Evolutionary conservation across 371 early-diverging fungal species (phyloP).

Genomic region (Mucor plumbeus): DNA sequence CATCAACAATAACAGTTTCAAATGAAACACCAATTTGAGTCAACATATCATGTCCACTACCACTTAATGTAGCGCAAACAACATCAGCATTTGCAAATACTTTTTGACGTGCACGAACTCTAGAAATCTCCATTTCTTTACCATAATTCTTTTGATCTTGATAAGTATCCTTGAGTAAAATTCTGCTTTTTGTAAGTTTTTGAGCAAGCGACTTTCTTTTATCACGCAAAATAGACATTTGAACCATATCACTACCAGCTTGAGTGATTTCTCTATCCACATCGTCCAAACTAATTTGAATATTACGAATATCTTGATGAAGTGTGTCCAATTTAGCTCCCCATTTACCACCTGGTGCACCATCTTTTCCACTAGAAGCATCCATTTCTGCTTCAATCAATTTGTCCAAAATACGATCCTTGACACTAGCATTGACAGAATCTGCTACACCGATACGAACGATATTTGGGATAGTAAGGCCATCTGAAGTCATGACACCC

Average conservation of each 20-base stretch:
- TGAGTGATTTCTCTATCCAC: slow-evolving; percentile 55
- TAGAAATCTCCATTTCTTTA: slow-evolving; percentile 54
- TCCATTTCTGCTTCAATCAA: slow-evolving; percentile 60
- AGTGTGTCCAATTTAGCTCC: slow-evolving; percentile 30
- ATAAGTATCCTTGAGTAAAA: slow-evolving; percentile 50
- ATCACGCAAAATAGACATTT: slow-evolving; percentile 35
- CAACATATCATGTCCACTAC: slow-evolving; percentile 88
- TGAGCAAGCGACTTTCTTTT: slow-evolving; percentile 31
- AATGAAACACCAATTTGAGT: slow-evolving; percentile 66
- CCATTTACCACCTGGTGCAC: slow-evolving; percentile 28
- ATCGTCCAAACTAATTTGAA: slow-evolving; percentile 59
- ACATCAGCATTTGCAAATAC: slow-evolving; percentile 77
- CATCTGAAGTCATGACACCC: slow-evolving; percentile 65
- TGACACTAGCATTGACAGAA: slow-evolving; percentile 73
- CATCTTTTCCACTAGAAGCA: slow-evolving; percentile 25
- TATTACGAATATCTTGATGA: slow-evolving; percentile 41
- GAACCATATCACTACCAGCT: slow-evolving; percentile 32
- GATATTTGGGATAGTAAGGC: slow-evolving; percentile 69
- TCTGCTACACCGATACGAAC: slow-evolving; percentile 87
- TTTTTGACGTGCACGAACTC: slow-evolving; percentile 64
- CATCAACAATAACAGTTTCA: slow-evolving; percentile 94
- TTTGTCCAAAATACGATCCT: slow-evolving; percentile 74
- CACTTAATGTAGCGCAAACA: slow-evolving; percentile 84
- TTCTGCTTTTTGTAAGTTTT: slow-evolving; percentile 41
- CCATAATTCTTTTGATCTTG: slow-evolving; percentile 50